Evolutionary conservation across 208 protist genomes (phyloP), one percentile per base, ranked within the genome.

Genomic region (Angomonas deanei): DNA sequence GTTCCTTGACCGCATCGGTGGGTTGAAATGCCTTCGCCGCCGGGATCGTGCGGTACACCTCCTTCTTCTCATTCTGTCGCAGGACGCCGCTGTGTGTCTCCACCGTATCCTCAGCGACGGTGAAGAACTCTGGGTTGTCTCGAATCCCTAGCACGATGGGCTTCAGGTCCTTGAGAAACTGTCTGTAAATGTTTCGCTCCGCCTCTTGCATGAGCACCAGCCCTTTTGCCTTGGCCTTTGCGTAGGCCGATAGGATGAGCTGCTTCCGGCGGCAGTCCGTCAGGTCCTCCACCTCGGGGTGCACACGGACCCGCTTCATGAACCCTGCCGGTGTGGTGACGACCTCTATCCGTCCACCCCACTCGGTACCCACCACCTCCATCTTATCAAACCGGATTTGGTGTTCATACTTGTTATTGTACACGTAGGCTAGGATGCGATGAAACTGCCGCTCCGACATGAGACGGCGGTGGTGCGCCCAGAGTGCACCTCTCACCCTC

Each of bases 331-430:
- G 91, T 15, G 85, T 96, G 15, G 87, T 93, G 27, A 88, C 74
- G 28, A 96, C 91, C 74, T 96, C 91, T n/a, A 96, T 86, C 0
- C 69, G 59, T 1, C 91, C 91, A 17, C 62, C 86, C 78, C 81
- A 91, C 62, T 78, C 91, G 4, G 60, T 70, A 3, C 91, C 91
- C 2, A 94, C 86, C 5, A 94, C 84, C 24, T 82, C 76, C 91
- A 96, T 96, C 59, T 78, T 60, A 58, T 96, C 91, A 46, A 96
- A 93, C 0, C 91, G 88, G 23, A 96, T 89, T 54, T 96, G 91
- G 47, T 96, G 80, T 72, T 96, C 91, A 76, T 96, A 96, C 72
- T 96, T 96, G 80, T 96, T 94, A 68, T 94, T 94, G 70, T 96
- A 96, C 8, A 96, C 91, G 68, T 93, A 96, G 10, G 88, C 91